phyloP scores from a whole-genome alignment of 352 stramenopile genomes.

The Globisporangium canariense region DNA sequence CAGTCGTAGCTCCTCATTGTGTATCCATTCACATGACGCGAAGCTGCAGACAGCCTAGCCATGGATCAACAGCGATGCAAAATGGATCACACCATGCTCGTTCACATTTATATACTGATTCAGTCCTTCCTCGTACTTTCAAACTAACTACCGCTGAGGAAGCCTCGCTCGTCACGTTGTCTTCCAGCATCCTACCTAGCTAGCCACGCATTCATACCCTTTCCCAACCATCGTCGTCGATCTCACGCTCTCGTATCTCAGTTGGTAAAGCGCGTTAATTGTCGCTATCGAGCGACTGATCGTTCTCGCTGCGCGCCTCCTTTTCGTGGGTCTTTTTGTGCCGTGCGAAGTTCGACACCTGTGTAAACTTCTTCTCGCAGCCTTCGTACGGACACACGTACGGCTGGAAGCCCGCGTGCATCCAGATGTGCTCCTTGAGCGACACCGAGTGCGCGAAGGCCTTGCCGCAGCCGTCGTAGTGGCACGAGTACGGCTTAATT shows the following conservation, averaged over 20 bases:
- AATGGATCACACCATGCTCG: background rate
- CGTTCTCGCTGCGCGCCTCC: constrained; percentile 49
- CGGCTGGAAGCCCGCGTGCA: constrained; percentile 88
- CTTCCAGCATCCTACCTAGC: background rate
- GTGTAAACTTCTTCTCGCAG: constrained; percentile 89
- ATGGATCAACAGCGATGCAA: too few relatives aligned
- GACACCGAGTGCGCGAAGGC: constrained; percentile 89
- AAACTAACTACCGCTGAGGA: background rate
- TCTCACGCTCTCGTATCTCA: background rate
- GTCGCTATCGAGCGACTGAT: constrained; percentile 48
- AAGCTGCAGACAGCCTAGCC: background rate
- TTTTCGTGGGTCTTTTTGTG: constrained; percentile 89
- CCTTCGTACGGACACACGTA: constrained; percentile 89
- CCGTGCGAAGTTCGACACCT: constrained; percentile 84
- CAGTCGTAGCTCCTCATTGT: background rate
- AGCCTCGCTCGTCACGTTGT: background rate
- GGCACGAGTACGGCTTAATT: constrained; percentile 90
- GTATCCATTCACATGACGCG: background rate
- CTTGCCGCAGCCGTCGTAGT: constrained; percentile 88
- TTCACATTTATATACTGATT: constrained; percentile 7
- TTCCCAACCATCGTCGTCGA: background rate
- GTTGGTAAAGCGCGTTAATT: constrained; percentile 13
- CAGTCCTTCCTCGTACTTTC: background rate
- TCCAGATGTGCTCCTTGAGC: constrained; percentile 91
- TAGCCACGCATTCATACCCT: background rate